These are phyloP conservation scores for Monosporascus sp. DNA, from an alignment of 2,329 filamentous ascomycete species.

Conservation along the genomic window DNA sequence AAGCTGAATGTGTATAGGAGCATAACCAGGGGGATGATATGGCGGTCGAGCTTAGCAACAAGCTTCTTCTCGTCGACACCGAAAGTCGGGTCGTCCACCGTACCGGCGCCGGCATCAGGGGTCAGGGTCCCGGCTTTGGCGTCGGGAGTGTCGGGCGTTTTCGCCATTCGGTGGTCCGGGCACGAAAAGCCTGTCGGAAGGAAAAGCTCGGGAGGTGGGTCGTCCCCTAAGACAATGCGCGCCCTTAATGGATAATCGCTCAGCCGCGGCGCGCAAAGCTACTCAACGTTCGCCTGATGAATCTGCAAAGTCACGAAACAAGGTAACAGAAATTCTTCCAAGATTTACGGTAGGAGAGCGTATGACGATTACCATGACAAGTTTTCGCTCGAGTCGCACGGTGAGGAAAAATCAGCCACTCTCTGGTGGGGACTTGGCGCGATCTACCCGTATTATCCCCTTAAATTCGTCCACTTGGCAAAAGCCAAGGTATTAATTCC, in stretches of 20 bases:
- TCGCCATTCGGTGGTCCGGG: not conserved
- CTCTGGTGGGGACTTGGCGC: not conserved
- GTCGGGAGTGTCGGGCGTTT: conserved; percentile 13
- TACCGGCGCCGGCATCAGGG: conserved; percentile 4
- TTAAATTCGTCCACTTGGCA: too few relatives aligned
- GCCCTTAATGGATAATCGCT: too few relatives aligned
- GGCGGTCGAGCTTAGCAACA: conserved; percentile 58
- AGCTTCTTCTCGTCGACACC: conserved; percentile 48
- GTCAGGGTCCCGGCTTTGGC: conserved; percentile 8
- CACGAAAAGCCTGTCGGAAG: not conserved
- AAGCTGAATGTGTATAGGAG: conserved; percentile 70
- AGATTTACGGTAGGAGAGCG: not conserved
- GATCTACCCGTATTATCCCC: too few relatives aligned
- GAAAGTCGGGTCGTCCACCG: conserved; percentile 10
- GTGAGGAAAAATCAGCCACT: not conserved
- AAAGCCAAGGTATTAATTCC: too few relatives aligned
- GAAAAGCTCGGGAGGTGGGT: not conserved
- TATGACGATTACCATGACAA: not conserved
- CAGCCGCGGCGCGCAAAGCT: too few relatives aligned
- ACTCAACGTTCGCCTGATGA: too few relatives aligned
- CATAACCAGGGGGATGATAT: conserved; percentile 63
- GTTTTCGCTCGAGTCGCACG: not conserved
- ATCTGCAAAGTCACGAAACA: too few relatives aligned
- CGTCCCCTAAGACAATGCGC: too few relatives aligned
- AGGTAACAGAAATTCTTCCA: too few relatives aligned